Percentiles rank a stretch among this genome's conserved stretches.
These are phyloP conservation scores for Daldinia vernicosa DNA, from an alignment of 495 filamentous ascomycete genomes.

Conservation along the genomic window DNA sequence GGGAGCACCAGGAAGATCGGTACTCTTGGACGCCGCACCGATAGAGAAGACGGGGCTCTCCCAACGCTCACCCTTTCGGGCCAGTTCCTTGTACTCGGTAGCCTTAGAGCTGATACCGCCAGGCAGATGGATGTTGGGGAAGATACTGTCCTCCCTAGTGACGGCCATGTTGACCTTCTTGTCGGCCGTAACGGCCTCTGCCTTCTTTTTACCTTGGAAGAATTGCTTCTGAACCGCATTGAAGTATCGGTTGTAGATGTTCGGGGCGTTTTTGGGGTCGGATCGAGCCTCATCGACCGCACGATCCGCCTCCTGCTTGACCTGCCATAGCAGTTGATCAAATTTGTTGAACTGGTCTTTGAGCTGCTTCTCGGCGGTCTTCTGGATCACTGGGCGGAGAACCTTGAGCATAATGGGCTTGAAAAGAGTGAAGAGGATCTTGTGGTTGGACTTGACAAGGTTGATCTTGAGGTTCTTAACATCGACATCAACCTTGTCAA, in stretches of 20 bases:
- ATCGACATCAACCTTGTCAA: constrained; percentile 86
- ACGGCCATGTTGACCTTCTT: constrained; percentile 88
- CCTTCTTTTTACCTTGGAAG: constrained; percentile 77
- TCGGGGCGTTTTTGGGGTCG: constrained; percentile 79
- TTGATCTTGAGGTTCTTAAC: constrained; percentile 90
- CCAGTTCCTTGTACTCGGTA: constrained; percentile 90
- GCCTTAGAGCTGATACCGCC: constrained; percentile 94
- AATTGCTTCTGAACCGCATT: constrained; percentile 77
- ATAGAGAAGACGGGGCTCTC: constrained; percentile 93
- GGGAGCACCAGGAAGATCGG: constrained; percentile 71
- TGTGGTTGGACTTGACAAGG: constrained; percentile 92
- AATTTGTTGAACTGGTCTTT: constrained; percentile 76
- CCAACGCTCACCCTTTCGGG: constrained; percentile 90
- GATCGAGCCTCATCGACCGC: constrained; percentile 71
- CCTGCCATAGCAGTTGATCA: constrained; percentile 73
- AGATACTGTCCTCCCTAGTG: constrained; percentile 89
- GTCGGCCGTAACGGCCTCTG: constrained; percentile 66
- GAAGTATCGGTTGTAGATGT: constrained; percentile 87
- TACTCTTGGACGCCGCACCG: constrained; percentile 77
- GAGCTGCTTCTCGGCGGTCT: constrained; percentile 88
- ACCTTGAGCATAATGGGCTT: constrained; percentile 88
- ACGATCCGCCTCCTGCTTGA: constrained; percentile 84
- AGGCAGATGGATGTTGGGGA: constrained; percentile 86
- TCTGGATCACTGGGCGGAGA: constrained; percentile 82
- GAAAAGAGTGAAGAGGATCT: constrained; percentile 85